A percentile compares a stretch with the other conserved stretches of the same genome.
These are phyloP conservation scores for Besnoitia besnoiti DNA, from an alignment of 169 alveolate species.

Conservation along the genomic window DNA sequence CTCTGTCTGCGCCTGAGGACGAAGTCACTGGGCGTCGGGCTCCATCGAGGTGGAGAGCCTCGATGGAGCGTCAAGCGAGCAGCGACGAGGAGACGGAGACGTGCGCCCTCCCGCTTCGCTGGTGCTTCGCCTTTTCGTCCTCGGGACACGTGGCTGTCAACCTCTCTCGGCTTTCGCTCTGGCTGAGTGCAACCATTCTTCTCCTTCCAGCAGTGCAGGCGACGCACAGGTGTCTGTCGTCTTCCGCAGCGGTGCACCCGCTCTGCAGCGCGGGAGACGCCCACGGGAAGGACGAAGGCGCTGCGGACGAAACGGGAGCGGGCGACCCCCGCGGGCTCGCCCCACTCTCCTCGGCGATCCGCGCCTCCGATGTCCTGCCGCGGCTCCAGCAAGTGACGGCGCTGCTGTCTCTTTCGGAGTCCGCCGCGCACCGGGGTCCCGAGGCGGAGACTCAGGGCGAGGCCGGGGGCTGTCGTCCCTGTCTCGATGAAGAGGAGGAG, in stretches of 20 bases:
- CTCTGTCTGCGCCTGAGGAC: neutral
- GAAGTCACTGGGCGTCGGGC: neutral
- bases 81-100: neutral
- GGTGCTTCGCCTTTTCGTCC: constrained; percentile 33
- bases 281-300: neutral
- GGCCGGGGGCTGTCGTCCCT: neutral
- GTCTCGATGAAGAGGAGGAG: neutral
- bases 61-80: neutral
- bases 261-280: neutral
- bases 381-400: constrained; percentile 27
- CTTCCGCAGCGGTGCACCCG: too few relatives aligned
- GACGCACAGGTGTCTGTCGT: neutral
- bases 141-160: constrained; percentile 2
- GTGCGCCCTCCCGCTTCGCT: neutral
- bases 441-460: neutral
- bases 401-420: neutral
- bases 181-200: neutral
- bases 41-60: neutral
- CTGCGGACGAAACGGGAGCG: neutral
- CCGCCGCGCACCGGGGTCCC: too few relatives aligned
- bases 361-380: constrained; percentile 2
- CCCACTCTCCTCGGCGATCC: neutral
- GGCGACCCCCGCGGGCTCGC: neutral
- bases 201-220: neutral
- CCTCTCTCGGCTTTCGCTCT: neutral